Percentiles rank a stretch among this genome's conserved stretches.
phyloP scores from a whole-genome alignment of 129 eudicot species.

The Heracleum sosnowskyi region DNA sequence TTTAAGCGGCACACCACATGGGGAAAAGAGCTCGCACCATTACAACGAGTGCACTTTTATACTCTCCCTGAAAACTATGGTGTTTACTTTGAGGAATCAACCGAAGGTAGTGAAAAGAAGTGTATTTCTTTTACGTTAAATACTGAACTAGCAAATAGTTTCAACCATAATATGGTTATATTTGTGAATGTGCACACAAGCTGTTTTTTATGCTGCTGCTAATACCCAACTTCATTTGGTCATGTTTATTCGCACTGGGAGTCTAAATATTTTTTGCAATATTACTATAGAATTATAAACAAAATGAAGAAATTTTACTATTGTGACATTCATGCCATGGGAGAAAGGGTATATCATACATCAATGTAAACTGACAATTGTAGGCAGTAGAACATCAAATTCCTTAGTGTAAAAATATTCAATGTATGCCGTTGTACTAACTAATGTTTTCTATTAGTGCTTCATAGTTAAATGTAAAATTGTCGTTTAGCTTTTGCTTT shows the following conservation, averaged over 20 bases:
- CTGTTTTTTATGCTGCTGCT: background rate
- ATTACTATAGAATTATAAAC: background rate
- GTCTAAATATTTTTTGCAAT: too few relatives aligned
- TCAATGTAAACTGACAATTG: background rate
- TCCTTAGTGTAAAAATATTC: too few relatives aligned
- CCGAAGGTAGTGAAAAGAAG: background rate
- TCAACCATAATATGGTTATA: background rate
- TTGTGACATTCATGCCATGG: background rate
- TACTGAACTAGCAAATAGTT: background rate
- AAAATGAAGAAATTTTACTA: background rate
- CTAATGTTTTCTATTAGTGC: background rate
- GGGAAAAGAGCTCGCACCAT: background rate
- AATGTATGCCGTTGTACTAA: background rate
- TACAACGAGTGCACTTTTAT: constrained; percentile 2
- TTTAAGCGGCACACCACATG: background rate
- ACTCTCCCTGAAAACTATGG: constrained; percentile 1
- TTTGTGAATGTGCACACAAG: background rate
- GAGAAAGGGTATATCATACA: background rate
- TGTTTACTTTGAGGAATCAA: background rate
- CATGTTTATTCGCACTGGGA: background rate
- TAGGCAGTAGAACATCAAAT: background rate
- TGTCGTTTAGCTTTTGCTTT: background rate
- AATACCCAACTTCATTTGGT: background rate
- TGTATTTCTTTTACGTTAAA: background rate
- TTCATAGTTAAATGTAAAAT: background rate